Evolutionary conservation across 495 filamentous ascomycete species (phyloP).

Genomic region (Diplogelasinospora grovesii): DNA sequence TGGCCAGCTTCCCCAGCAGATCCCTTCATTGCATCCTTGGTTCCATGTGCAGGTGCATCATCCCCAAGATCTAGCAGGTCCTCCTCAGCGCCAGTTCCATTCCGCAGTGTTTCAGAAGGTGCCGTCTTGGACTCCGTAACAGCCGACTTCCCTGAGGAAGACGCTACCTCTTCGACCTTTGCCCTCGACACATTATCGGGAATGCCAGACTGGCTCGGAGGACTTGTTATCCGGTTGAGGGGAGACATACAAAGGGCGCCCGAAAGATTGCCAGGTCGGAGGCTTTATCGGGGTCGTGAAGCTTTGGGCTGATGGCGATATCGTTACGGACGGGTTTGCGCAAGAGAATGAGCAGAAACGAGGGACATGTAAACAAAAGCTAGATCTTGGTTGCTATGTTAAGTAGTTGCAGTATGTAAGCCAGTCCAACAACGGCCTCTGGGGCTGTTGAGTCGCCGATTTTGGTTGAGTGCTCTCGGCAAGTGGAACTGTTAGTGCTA

Average conservation of each 20-base stretch:
- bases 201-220: slow-evolving; percentile 16
- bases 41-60: neutral
- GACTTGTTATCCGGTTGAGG: slow-evolving; percentile 15
- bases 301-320: neutral
- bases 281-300: neutral
- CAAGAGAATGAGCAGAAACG: too few species aligned
- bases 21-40: neutral
- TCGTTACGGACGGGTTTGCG: too few species aligned
- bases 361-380: too few species aligned
- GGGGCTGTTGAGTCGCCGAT: too few species aligned
- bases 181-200: slow-evolving; percentile 8
- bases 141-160: neutral
- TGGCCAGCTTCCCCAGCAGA: neutral
- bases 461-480: too few species aligned
- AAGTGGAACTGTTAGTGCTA: too few species aligned
- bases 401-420: too few species aligned
- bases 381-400: too few species aligned
- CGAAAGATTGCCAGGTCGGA: slow-evolving; percentile 1
- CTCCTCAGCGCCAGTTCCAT: slow-evolving; percentile 2
- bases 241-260: slow-evolving; percentile 28
- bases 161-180: slow-evolving; percentile 10
- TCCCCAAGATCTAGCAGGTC: slow-evolving; percentile 10
- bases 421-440: too few species aligned
- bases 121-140: neutral
- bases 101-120: neutral